Evolutionary conservation across 2,329 filamentous ascomycete species (phyloP), one percentile per base, ranked within the genome.

Genomic region (Beauveria medogensis): DNA sequence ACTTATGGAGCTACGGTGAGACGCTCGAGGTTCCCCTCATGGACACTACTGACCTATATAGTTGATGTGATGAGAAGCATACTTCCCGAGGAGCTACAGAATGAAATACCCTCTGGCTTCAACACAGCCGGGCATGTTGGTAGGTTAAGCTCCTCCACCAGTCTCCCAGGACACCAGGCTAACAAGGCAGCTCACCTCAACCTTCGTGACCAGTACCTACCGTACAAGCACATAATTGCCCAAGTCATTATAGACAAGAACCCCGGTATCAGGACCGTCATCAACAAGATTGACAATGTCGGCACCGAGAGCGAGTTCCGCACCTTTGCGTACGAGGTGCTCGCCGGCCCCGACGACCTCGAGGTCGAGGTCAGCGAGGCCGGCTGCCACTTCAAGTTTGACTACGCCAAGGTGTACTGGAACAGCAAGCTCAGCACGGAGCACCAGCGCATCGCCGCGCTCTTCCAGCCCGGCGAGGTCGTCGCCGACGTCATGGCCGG

Each of bases 361-460:
- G 86, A 92, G 58, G 94, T 99, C 59, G 84, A 90, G 64, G 82
- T 94, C 57, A 85, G 83, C 65, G 92, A 97, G 75, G 88, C 90
- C 68, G 84, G 86, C 63, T 97, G 94, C 76, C 78, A 81, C n/a
- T 99, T 96, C 77, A 81, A 81, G 60, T 97, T 99, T 73, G 90
- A 99, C 77, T 99, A 96, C 73, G 85, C 89, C 64, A 95, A 95
- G 67, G 94, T 99, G 4, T 99, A 99, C 80, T 99, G 93, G 93
- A 99, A 99, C 75, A 92, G 87, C 69, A 87, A 93, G 66, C 83
- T 99, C 16, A 88, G 95, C 69, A 90, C 86, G 0, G 94, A 99
- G 74, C 94, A 99, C 74, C 85, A 88, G 65, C 82, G 94, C 3
- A 78, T 97, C 18, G 85, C 93, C 62, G 78, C 82, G 57, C 76